Evolutionary conservation across 1,284 basidiomycete species (phyloP).

Genomic region (Ustilago crameri): DNA sequence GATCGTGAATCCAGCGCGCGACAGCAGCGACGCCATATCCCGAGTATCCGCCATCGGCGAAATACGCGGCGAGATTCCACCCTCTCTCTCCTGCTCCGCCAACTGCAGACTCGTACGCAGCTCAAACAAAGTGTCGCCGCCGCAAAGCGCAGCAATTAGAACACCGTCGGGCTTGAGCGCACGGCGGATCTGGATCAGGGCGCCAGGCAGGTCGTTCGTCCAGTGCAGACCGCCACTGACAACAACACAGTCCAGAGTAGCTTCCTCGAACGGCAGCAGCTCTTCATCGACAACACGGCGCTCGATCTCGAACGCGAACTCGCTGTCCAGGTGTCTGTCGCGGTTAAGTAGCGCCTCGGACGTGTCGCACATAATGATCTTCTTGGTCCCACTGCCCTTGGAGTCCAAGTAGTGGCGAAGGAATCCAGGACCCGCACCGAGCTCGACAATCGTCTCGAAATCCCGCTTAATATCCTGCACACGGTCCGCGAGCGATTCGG

Average conservation of each 20-base stretch:
- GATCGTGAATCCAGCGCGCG: slow-evolving; percentile 90
- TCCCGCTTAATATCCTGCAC: slow-evolving; percentile 87
- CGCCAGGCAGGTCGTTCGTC: slow-evolving; percentile 97
- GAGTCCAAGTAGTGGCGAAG: slow-evolving; percentile 84
- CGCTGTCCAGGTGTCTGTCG: slow-evolving; percentile 51
- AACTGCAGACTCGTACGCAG: slow-evolving; percentile 88
- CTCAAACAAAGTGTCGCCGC: slow-evolving; percentile 96
- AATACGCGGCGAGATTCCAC: slow-evolving; percentile 91
- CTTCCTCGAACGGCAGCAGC: slow-evolving; percentile 72
- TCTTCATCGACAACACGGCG: slow-evolving; percentile 64
- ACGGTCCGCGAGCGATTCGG: slow-evolving; percentile 88
- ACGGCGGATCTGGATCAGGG: slow-evolving; percentile 87
- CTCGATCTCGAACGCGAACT: slow-evolving; percentile 59
- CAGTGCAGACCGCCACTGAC: slow-evolving; percentile 93
- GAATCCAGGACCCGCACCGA: slow-evolving; percentile 94
- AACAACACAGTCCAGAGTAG: slow-evolving; percentile 90
- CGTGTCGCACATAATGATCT: slow-evolving; percentile 86
- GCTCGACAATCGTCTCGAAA: slow-evolving; percentile 83
- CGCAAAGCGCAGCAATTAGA: slow-evolving; percentile 92
- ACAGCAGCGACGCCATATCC: slow-evolving; percentile 75
- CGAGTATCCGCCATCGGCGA: slow-evolving; percentile 97
- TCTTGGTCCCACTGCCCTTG: slow-evolving; percentile 74
- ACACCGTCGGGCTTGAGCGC: slow-evolving; percentile 90
- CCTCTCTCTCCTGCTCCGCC: slow-evolving; percentile 92
- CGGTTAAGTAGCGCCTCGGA: slow-evolving; percentile 70